Evolutionary conservation across 2,329 filamentous ascomycete genomes (phyloP).

Genomic region (Epichloe amarillans): DNA sequence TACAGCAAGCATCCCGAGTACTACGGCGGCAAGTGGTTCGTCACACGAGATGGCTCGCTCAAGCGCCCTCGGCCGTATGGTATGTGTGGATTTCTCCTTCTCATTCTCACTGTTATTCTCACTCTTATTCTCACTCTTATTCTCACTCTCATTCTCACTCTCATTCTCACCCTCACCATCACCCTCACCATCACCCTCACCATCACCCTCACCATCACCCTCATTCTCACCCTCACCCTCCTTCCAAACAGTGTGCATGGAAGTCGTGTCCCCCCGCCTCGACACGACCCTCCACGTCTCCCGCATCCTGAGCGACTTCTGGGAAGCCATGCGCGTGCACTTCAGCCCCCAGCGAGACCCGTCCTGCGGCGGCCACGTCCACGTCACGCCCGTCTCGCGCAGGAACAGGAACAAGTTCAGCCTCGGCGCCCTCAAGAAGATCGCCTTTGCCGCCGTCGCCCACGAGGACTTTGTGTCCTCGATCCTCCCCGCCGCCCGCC

Average conservation of each 20-base stretch:
- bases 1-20: slow-evolving; percentile 29
- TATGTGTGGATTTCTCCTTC: slow-evolving; percentile 9
- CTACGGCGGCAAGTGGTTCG: slow-evolving; percentile 28
- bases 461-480: slow-evolving; percentile 23
- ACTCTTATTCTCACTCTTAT: neutral
- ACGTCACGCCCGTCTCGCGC: slow-evolving; percentile 22
- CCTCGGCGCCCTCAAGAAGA: slow-evolving; percentile 21
- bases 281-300: slow-evolving; percentile 21
- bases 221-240: neutral
- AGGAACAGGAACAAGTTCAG: slow-evolving; percentile 23
- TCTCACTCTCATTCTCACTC: neutral
- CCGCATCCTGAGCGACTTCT: slow-evolving; percentile 24
- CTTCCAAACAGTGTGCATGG: slow-evolving; percentile 23
- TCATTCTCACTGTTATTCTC: neutral
- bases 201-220: neutral
- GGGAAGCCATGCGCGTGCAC: slow-evolving; percentile 28
- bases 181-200: neutral
- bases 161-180: neutral
- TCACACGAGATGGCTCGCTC: slow-evolving; percentile 26
- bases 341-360: slow-evolving; percentile 22
- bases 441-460: slow-evolving; percentile 22
- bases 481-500: slow-evolving; percentile 19
- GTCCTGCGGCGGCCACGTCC: slow-evolving; percentile 26
- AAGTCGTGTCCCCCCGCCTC: slow-evolving; percentile 26
- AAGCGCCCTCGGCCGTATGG: slow-evolving; percentile 23